phyloP scores from a whole-genome alignment of 2,329 filamentous ascomycete genomes.

The Furcasterigmium furcatum region DNA sequence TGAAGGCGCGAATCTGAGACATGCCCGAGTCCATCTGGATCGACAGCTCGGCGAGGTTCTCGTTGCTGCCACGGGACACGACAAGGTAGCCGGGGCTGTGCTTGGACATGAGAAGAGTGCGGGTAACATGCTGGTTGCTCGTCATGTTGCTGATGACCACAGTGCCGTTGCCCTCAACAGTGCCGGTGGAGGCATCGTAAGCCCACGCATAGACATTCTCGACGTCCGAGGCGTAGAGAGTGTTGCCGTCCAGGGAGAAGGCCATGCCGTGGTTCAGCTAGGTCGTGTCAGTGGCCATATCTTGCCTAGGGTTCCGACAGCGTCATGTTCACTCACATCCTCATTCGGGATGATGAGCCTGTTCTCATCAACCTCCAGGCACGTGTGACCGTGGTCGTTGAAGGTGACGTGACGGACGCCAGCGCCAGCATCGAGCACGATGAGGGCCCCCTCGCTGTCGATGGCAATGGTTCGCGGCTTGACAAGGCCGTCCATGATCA shows the following conservation, averaged over 20 bases:
- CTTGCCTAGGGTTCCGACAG: not conserved
- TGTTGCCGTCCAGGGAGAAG: slow-evolving; percentile 47
- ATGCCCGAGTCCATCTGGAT: slow-evolving; percentile 50
- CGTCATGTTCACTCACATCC: slow-evolving; percentile 22
- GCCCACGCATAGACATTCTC: slow-evolving; percentile 61
- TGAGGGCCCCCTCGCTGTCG: slow-evolving; percentile 39
- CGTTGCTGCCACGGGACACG: slow-evolving; percentile 61
- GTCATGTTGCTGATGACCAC: slow-evolving; percentile 48
- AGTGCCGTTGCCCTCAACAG: slow-evolving; percentile 41
- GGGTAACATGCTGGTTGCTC: slow-evolving; percentile 58
- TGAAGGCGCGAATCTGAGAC: slow-evolving; percentile 63
- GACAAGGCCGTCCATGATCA: slow-evolving; percentile 36
- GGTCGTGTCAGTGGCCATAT: not conserved
- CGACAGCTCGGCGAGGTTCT: slow-evolving; percentile 59
- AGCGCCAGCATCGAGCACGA: slow-evolving; percentile 38
- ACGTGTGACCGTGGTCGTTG: slow-evolving; percentile 37
- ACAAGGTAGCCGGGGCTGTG: slow-evolving; percentile 54
- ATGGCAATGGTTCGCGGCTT: slow-evolving; percentile 42
- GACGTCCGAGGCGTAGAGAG: slow-evolving; percentile 54
- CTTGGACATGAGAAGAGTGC: slow-evolving; percentile 62
- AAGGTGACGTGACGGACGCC: slow-evolving; percentile 39
- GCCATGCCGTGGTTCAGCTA: slow-evolving; percentile 56
- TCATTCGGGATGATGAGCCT: slow-evolving; percentile 26
- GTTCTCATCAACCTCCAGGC: slow-evolving; percentile 31
- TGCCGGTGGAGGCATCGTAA: slow-evolving; percentile 54